Percentiles rank a stretch among this genome's conserved stretches.
These are phyloP conservation scores for Polytrichum commune DNA, from an alignment of 225 moss, liverwort and hornwort genomes.

Conservation along the genomic window DNA sequence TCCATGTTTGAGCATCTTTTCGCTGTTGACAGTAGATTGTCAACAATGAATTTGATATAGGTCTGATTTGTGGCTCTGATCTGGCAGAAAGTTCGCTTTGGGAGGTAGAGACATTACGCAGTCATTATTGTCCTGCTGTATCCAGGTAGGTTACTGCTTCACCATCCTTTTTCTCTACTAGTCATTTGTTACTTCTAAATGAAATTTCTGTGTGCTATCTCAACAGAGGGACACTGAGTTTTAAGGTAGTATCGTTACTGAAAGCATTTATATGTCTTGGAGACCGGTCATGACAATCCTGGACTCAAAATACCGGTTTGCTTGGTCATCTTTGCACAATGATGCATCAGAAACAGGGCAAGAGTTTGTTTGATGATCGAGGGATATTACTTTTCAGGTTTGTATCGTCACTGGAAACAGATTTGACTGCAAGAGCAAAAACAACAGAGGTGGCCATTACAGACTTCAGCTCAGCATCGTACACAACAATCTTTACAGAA, in stretches of 20 bases:
- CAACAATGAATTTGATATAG: background rate
- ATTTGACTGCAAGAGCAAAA: conserved; percentile 86
- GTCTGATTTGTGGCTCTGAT: background rate
- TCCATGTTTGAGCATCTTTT: no score
- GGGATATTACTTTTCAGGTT: conserved; percentile 51
- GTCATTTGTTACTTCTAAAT: no score
- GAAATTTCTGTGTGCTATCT: no score
- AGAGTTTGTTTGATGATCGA: background rate
- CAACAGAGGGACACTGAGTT: no score
- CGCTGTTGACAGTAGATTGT: background rate
- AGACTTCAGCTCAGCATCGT: conserved; percentile 92
- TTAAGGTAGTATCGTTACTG: no score
- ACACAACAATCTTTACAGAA: conserved; percentile 91
- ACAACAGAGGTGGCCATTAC: conserved; percentile 72
- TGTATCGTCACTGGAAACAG: conserved; percentile 86
- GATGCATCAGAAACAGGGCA: no score
- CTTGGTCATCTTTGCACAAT: no score
- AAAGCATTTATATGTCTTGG: no score
- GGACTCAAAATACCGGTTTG: no score
- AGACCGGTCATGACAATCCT: no score
- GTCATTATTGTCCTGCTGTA: conserved; percentile 94
- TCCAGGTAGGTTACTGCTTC: conserved; percentile 49
- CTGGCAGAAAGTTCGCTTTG: conserved; percentile 90
- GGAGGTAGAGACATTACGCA: conserved; percentile 88
- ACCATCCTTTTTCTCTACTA: no score